Percentiles rank a stretch among this genome's conserved stretches.
phyloP scores from a whole-genome alignment of 345 rosid genomes.

The Lumnitzera racemosa region DNA sequence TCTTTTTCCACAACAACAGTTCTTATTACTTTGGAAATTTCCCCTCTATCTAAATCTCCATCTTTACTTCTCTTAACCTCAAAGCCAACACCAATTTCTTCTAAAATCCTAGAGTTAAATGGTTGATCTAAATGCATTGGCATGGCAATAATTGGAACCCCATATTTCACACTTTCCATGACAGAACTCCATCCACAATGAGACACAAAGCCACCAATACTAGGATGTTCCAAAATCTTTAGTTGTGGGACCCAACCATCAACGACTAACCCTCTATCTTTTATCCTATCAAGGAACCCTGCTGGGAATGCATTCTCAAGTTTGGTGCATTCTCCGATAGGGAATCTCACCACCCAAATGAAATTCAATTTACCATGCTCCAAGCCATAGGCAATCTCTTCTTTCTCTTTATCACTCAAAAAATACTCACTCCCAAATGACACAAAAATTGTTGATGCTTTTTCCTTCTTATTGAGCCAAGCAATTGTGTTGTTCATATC shows the following conservation, averaged over 20 bases:
- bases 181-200: slow-evolving; percentile 32
- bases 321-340: slow-evolving; percentile 4
- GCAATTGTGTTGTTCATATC: slow-evolving; percentile 9
- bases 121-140: slow-evolving; percentile 27
- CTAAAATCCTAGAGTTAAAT: slow-evolving; percentile 7
- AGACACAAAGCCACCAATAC: slow-evolving; percentile 22
- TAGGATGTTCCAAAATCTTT: slow-evolving; percentile 14
- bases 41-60: slow-evolving; percentile 13
- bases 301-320: slow-evolving; percentile 18
- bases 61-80: slow-evolving; percentile 15
- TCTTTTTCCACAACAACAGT: slow-evolving; percentile 13
- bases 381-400: slow-evolving; percentile 31
- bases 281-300: slow-evolving; percentile 21
- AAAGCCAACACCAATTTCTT: slow-evolving; percentile 16
- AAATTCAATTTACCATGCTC: slow-evolving; percentile 25
- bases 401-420: slow-evolving; percentile 17
- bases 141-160: slow-evolving; percentile 20
- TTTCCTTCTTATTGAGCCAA: slow-evolving; percentile 24
- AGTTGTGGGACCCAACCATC: slow-evolving; percentile 33
- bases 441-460: slow-evolving; percentile 19
- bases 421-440: slow-evolving; percentile 34
- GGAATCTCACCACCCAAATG: slow-evolving; percentile 31
- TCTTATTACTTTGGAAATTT: slow-evolving; percentile 21
- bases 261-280: slow-evolving; percentile 17
- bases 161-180: slow-evolving; percentile 20